These are phyloP conservation scores for Diaporthe longicolla DNA, from an alignment of 2,329 filamentous ascomycete species.

Conservation along the genomic window DNA sequence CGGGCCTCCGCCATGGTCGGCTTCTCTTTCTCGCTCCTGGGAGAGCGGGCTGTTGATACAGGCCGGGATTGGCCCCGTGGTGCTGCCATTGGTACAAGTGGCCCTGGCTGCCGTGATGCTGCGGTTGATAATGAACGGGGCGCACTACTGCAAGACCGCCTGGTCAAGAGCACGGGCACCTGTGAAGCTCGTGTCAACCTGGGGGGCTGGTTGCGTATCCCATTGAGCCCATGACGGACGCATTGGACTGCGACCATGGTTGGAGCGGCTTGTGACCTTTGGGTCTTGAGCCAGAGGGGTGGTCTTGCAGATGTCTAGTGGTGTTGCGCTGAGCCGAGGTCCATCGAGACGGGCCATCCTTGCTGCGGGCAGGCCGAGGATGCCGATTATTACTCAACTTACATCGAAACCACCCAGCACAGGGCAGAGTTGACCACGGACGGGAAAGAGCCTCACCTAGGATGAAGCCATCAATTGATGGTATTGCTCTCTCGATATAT, in stretches of 20 bases:
- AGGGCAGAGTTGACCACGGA: neutral
- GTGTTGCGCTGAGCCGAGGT: slow-evolving; percentile 38
- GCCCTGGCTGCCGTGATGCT: neutral
- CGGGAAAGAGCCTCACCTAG: neutral
- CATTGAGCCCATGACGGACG: slow-evolving; percentile 6
- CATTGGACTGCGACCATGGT: neutral
- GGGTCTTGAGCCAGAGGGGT: neutral
- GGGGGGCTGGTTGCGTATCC: neutral
- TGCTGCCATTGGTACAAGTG: neutral
- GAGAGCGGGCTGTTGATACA: neutral
- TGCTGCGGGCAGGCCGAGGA: slow-evolving; percentile 23
- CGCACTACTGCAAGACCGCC: neutral
- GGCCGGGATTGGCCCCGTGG: neutral
- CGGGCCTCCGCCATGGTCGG: slow-evolving; percentile 16
- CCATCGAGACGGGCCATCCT: slow-evolving; percentile 13
- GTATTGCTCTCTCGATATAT: no score
- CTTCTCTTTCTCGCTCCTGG: neutral
- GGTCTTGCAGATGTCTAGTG: neutral
- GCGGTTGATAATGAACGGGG: neutral
- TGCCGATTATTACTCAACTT: neutral
- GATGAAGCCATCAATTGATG: no score
- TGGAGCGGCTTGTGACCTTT: neutral
- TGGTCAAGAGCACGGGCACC: neutral
- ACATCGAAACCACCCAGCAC: neutral
- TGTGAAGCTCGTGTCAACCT: neutral